These are phyloP conservation scores for Termitomyces sp. DNA, from an alignment of 768 basidiomycete species.

Conservation along the genomic window DNA sequence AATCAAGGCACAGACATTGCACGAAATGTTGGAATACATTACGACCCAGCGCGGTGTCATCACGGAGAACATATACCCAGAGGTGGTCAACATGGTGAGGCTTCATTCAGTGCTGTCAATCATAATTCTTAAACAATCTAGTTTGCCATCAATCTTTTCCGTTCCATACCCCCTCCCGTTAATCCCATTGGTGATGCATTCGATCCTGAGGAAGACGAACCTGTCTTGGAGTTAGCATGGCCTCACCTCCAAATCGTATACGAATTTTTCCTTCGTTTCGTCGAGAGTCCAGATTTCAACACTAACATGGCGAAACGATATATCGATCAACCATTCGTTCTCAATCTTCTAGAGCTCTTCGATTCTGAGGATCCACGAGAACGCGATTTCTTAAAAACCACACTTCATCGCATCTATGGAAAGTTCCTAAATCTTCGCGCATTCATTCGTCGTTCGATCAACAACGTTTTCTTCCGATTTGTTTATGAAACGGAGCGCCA, in stretches of 20 bases:
- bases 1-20: conserved; percentile 95
- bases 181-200: conserved; percentile 98
- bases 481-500: conserved; percentile 98
- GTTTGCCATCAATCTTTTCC: conserved; percentile 98
- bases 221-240: conserved; percentile 98
- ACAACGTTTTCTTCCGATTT: conserved; percentile 99
- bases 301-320: conserved; percentile 96
- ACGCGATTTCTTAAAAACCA: conserved; percentile 99
- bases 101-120: conserved; percentile 6
- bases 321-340: conserved; percentile 94
- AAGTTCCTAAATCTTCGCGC: conserved; percentile 99
- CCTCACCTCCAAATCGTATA: conserved; percentile 99
- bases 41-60: conserved; percentile 95
- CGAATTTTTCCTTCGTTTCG: conserved; percentile 99
- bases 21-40: conserved; percentile 99
- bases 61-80: conserved; percentile 96
- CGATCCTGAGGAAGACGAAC: conserved; percentile 99
- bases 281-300: conserved; percentile 97
- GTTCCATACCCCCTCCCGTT: conserved; percentile 98
- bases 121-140: conserved; percentile 30
- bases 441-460: conserved; percentile 98
- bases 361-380: conserved; percentile 99
- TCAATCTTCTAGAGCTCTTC: conserved; percentile 95
- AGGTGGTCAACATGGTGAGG: conserved; percentile 96
- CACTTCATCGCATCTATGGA: conserved; percentile 97